Evolutionary conservation across 208 protist genomes (phyloP), one percentile per base, ranked within the genome.

Genomic region (Acanthamoeba royreba): DNA sequence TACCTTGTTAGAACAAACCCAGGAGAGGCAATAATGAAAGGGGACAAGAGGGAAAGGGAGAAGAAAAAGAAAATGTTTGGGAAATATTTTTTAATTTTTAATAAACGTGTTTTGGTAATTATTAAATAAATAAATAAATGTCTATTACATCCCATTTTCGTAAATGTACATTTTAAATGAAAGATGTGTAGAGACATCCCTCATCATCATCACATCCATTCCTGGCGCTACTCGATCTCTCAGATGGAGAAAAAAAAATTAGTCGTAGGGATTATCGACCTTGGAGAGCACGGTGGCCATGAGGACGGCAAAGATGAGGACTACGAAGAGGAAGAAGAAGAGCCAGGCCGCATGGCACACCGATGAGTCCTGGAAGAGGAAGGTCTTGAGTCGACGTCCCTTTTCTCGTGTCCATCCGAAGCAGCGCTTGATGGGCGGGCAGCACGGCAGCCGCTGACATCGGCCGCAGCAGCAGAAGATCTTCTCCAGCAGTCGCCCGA

Each of bases 271-370:
- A 85, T 85, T 45, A 28, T 85, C 74, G n/a, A 85, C 43, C 43
- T 85, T 85, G 38, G 74, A 85, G 43, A 85, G 74, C 19, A 85
- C n/a, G 7, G 74, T 85, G 8, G 74, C 74, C 74, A 85, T 85
- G 19, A 85, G 74, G 74, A 85, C 53, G 43, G 74, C 74, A 31
- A 85, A 85, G 74, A 85, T 31, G 7, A 85, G 31, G 43, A 85
- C 28, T 1, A 33, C 74, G n/a, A 85, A 45, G 38, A 85, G 74
- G 74, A 85, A 85, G 4, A 53, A 22, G 17, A 38, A 11, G 43
- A 85, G 74, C 74, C 74, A 85, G n/a, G 74, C 74, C 42, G 53
- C 38, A 33, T 85, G 74, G 74, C 74, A 85, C 74, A 85, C 74
- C 28, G 74, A 85, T 45, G 74, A 85, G 74, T 45, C 53, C 43